Evolutionary conservation across 2,329 filamentous ascomycete species (phyloP).

Genomic region (Trichoderma brevicompactum): DNA sequence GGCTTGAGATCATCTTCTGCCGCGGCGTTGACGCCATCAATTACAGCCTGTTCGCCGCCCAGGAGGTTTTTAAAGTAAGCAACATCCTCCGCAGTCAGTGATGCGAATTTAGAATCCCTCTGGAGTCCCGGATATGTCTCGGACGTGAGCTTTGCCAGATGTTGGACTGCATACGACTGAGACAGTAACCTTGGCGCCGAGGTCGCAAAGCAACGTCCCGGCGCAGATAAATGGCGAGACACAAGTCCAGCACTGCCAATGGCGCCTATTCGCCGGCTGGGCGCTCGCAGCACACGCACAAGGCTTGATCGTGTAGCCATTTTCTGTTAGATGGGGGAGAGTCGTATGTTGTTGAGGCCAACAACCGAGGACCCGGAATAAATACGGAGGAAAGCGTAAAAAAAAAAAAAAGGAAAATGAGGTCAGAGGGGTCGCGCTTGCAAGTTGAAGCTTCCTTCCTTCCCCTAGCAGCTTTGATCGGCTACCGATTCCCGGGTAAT

Average conservation of each 20-base stretch:
- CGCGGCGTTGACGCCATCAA: constrained; percentile 73
- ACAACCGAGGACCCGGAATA: neutral
- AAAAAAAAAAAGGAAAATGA: constrained; percentile 5
- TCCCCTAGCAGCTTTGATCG: neutral
- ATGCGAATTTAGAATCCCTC: constrained; percentile 74
- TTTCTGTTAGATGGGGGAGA: neutral
- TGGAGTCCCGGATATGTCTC: constrained; percentile 85
- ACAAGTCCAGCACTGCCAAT: constrained; percentile 20
- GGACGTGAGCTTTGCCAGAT: constrained; percentile 70
- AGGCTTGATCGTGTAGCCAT: constrained; percentile 34
- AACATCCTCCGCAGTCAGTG: constrained; percentile 79
- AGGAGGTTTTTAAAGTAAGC: constrained; percentile 81
- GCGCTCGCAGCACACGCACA: constrained; percentile 31
- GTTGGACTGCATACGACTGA: constrained; percentile 33
- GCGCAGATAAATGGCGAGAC: constrained; percentile 1
- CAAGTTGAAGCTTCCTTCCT: constrained; percentile 20
- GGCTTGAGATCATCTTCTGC: constrained; percentile 77
- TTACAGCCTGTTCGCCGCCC: constrained; percentile 70
- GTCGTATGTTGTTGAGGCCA: constrained; percentile 13
- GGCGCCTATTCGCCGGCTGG: constrained; percentile 22
- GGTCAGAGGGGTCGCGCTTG: constrained; percentile 1
- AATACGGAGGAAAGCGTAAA: neutral
- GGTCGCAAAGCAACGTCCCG: constrained; percentile 38
- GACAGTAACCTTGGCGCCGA: constrained; percentile 38
- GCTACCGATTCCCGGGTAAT: constrained; percentile 16